Base-by-base conservation (phyloP, 768 basidiomycete genomes). In the Leucosporidium scottii region DNA sequence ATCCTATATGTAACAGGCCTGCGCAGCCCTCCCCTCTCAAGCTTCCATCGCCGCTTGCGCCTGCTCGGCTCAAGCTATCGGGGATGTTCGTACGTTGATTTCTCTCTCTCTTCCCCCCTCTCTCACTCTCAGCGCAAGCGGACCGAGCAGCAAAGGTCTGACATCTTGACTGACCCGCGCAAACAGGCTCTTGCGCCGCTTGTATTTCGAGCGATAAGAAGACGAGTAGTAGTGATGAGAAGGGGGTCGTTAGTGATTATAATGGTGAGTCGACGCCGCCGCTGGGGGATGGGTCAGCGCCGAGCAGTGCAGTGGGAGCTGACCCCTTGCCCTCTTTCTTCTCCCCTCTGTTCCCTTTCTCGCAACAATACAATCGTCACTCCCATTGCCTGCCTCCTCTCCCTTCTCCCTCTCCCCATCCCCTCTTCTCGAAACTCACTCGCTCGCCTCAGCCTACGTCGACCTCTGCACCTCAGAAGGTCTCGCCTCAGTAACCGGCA, bases 401-500 rank as follows among this genome's bases (percentile, higher is more conserved):
- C 34, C 5, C 34, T 34, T 10, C 13, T 44, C 27, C 27, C 53
- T 12, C 23, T 31, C 30, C 55, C 31, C 21, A 8, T 10, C 31
- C 4, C 30, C 18, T 15, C 27, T 25, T 25, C 51, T 25, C 51
- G 17, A 51, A 4, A 10, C 34, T 23, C 25, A 5, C 50, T 25
- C 25, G 15, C 21, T 12, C 21, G 8, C 6, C 25, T 12, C 47
- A 64, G 62, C 60, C 2, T 71, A 66, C 64, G 70, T 71, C 61
- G 61, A 68, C 60, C 67, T 71, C 18, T 71, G 70, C 64, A 62
- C 59, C 20, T 12, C 58, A 0, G 67, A 71, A 8, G 70, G 70
- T 12, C 67, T 71, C 67, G 70, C 70, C 12, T 34, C 53, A 8
- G 67, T 71, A 0, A 71, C 70, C 53, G 70, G 70, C 27, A 71